phyloP scores from a whole-genome alignment of 2,329 filamentous ascomycete genomes.

The Phyllosticta citribraziliensis region DNA sequence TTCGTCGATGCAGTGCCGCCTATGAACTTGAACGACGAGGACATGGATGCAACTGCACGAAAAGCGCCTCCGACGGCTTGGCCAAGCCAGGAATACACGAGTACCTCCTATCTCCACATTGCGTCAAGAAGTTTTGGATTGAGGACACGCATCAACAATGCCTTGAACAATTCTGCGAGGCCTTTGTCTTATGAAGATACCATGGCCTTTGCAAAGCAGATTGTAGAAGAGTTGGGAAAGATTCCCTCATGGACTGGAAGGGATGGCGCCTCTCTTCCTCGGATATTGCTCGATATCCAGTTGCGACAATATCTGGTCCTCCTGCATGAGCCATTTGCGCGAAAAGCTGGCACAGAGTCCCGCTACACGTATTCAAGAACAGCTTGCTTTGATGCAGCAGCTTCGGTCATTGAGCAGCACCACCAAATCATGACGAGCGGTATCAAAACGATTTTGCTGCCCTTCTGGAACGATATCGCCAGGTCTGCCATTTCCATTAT shows the following conservation, averaged over 20 bases:
- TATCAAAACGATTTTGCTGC: neutral
- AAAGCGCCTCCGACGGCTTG: slow-evolving; percentile 17
- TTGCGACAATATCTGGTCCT: slow-evolving; percentile 25
- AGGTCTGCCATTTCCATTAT: slow-evolving; percentile 5
- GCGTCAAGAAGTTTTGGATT: slow-evolving; percentile 21
- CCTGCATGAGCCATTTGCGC: slow-evolving; percentile 25
- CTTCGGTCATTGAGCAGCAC: slow-evolving; percentile 18
- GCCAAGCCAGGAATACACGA: slow-evolving; percentile 21
- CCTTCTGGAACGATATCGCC: slow-evolving; percentile 1
- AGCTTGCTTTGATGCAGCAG: slow-evolving; percentile 20
- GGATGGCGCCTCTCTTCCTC: slow-evolving; percentile 14
- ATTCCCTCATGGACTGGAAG: slow-evolving; percentile 6
- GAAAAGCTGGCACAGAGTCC: slow-evolving; percentile 16
- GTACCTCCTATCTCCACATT: slow-evolving; percentile 20
- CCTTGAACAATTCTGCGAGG: slow-evolving; percentile 23
- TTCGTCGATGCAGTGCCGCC: slow-evolving; percentile 43
- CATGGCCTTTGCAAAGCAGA: slow-evolving; percentile 23
- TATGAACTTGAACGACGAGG: slow-evolving; percentile 42
- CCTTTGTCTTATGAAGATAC: slow-evolving; percentile 23
- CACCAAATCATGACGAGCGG: slow-evolving; percentile 11
- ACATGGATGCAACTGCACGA: slow-evolving; percentile 26
- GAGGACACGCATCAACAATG: slow-evolving; percentile 22
- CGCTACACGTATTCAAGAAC: slow-evolving; percentile 25
- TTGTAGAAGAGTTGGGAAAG: slow-evolving; percentile 13
- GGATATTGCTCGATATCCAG: slow-evolving; percentile 18